phyloP scores from a whole-genome alignment of 768 basidiomycete species.

The Boletus vermiculosoides region DNA sequence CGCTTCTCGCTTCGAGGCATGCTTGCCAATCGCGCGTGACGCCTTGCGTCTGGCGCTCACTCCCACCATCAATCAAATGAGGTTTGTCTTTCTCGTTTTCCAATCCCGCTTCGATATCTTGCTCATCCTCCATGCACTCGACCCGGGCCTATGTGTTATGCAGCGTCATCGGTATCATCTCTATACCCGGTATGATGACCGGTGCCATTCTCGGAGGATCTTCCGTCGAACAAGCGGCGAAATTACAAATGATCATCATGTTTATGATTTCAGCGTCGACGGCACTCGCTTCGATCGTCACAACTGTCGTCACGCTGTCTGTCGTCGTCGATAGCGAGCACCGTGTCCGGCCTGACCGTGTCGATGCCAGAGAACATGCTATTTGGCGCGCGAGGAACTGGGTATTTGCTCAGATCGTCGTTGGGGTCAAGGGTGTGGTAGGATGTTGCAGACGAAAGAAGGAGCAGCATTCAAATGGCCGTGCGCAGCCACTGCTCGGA shows the following conservation, averaged over 20 bases:
- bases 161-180: constrained; percentile 72
- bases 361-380: constrained; percentile 39
- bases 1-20: constrained; percentile 81
- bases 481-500: constrained; percentile 15
- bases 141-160: neutral
- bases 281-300: constrained; percentile 64
- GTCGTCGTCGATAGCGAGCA: constrained; percentile 69
- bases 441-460: constrained; percentile 10
- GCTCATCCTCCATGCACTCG: neutral
- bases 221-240: constrained; percentile 80
- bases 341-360: constrained; percentile 61
- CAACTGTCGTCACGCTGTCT: constrained; percentile 56
- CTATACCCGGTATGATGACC: constrained; percentile 92
- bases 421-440: neutral
- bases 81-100: constrained; percentile 37
- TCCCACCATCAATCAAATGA: constrained; percentile 86
- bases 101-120: neutral
- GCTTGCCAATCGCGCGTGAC: constrained; percentile 72
- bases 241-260: constrained; percentile 91
- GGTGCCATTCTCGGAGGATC: constrained; percentile 87
- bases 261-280: constrained; percentile 87
- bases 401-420: constrained; percentile 22
- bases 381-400: constrained; percentile 38
- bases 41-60: constrained; percentile 78
- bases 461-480: neutral